Evolutionary conservation across 306 rosid species (phyloP).

Genomic region (Prunus mume): DNA sequence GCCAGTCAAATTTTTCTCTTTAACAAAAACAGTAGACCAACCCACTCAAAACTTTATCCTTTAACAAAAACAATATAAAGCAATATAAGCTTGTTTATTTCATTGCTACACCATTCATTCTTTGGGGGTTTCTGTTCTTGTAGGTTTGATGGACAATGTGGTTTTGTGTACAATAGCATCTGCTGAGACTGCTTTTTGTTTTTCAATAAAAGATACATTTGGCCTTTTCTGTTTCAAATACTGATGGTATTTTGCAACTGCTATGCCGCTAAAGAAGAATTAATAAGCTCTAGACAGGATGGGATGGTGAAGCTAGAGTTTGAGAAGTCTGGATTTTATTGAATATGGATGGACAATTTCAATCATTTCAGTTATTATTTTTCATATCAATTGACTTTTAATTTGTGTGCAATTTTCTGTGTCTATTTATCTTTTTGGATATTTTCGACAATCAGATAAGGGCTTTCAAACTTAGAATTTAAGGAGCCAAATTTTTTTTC

Average conservation of each 20-base stretch:
- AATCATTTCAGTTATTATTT: background rate
- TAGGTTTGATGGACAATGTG: constrained; percentile 57
- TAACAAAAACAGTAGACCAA: too few species aligned
- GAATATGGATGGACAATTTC: background rate
- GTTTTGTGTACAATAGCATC: constrained; percentile 58
- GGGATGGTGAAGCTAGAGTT: background rate
- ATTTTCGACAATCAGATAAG: too few species aligned
- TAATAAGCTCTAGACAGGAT: background rate
- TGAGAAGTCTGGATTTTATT: background rate
- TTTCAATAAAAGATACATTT: constrained; percentile 43
- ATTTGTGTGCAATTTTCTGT: too few species aligned
- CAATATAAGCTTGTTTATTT: constrained; percentile 27
- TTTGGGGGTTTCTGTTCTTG: constrained; percentile 38
- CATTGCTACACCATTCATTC: constrained; percentile 48
- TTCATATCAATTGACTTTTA: too few species aligned
- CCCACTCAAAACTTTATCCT: too few species aligned
- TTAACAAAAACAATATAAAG: too few species aligned
- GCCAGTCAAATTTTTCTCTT: too few species aligned
- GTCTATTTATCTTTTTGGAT: too few species aligned
- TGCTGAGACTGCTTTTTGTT: constrained; percentile 43
- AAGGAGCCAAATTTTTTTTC: too few species aligned
- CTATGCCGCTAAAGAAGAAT: background rate
- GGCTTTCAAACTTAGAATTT: too few species aligned
- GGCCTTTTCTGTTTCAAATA: background rate
- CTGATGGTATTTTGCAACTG: constrained; percentile 10